Base-by-base conservation (phyloP, 352 stramenopile species). In the Thalassiosira pacifica region DNA sequence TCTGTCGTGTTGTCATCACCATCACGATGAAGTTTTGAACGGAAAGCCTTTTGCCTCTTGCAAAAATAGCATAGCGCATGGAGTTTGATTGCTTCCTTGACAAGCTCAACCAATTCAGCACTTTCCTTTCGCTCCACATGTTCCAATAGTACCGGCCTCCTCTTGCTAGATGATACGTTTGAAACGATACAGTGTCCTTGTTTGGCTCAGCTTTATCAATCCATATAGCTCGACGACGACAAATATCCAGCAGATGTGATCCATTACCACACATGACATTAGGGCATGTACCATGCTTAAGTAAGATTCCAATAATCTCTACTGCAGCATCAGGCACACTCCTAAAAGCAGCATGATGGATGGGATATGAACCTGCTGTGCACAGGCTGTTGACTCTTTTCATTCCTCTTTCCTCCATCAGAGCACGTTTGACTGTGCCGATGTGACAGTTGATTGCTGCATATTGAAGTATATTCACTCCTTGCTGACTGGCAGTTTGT, bases 141-240 rank as follows among this genome's bases (percentile, higher is more conserved):
- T 4, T 79, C 70, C 48, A 79, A 10, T 5, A 26, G 37, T 57
- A 55, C 32, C 2, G 19, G 59, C 31, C n/a, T n/a, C 55, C 32
- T 18, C 16, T 55, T 22, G 16, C 8, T 29, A 34, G 1, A 57
- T 10, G 60, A 3, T 13, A 34, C 19, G 34, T 31, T 2, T 27
- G 70, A 70, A 71, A 79, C 4, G 31, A 19, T 5, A 32, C 26
- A 69, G 71, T 79, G 0, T 0, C 0, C 13, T 11, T 53, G 22
- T 55, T 79, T 9, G 52, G 55, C n/a, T 79, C 70, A 55, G 37
- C n/a, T 16, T 79, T 55, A 42, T 79, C 70, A 19, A 79, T 79
- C 70, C 70, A 79, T 18, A 42, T 48, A n/a, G 70, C 70, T 2
- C 70, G 8, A 0, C 3, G 24, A 57, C 55, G 53, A 37, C 70